Evolutionary conservation across 139 green algal genomes (phyloP).

Genomic region (Volvox africanus): DNA sequence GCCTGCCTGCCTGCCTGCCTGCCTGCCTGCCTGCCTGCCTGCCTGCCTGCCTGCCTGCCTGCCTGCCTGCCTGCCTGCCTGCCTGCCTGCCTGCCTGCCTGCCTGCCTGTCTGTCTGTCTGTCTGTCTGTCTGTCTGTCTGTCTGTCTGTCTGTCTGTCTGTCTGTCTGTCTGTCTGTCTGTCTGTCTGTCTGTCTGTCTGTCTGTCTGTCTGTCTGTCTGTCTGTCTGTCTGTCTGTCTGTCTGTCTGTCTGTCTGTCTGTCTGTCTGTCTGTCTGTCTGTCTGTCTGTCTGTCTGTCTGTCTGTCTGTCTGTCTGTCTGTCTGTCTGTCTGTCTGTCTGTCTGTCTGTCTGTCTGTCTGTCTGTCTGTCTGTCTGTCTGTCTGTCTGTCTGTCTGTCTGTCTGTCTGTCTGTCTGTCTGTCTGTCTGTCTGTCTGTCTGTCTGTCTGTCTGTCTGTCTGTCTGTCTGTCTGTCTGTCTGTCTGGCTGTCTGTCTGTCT

Average conservation of each 20-base stretch:
- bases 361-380: neutral
- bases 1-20: constrained; percentile 11
- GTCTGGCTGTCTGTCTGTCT: neutral
- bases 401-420: neutral
- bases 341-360: neutral
- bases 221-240: neutral
- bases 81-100: constrained; percentile 5
- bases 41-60: constrained; percentile 2
- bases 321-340: neutral
- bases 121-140: neutral
- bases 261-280: neutral
- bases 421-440: constrained; percentile 10
- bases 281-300: neutral
- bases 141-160: neutral
- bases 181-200: neutral
- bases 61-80: constrained; percentile 7
- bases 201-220: neutral
- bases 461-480: neutral
- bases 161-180: neutral
- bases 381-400: constrained; percentile 3
- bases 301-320: neutral
- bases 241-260: neutral
- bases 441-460: neutral
- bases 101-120: too few relatives aligned
- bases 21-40: constrained; percentile 14